Conservation (phyloP, 257 asterid genomes). For the Lavandula angustifolia region DNA sequence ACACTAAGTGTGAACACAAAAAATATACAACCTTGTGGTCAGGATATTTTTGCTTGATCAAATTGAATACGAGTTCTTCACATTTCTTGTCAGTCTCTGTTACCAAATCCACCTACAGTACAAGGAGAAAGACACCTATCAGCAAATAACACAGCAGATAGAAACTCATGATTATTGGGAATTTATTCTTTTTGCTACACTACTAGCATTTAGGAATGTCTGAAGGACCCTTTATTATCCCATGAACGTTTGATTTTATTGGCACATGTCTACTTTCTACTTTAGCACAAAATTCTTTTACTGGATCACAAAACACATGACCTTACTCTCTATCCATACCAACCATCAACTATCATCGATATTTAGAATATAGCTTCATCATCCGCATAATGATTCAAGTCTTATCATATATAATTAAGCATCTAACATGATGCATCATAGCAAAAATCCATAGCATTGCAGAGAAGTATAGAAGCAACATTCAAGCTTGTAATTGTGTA, state of each 20-base stretch:
- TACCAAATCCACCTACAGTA: slow-evolving; percentile 80
- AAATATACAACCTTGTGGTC: slow-evolving; percentile 60
- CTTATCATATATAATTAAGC: not conserved
- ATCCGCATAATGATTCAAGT: not conserved
- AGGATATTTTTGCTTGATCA: slow-evolving; percentile 62
- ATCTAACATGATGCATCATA: not conserved
- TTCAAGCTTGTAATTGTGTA: not conserved
- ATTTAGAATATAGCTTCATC: not conserved
- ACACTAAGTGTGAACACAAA: slow-evolving; percentile 9
- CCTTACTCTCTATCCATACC: not conserved
- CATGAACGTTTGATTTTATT: slow-evolving; percentile 8
- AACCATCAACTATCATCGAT: not conserved
- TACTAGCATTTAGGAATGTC: not conserved
- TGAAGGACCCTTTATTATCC: not conserved
- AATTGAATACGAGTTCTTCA: slow-evolving; percentile 71
- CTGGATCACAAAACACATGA: not conserved
- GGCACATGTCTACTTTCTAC: not conserved
- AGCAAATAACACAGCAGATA: slow-evolving; percentile 7
- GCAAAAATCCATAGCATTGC: not conserved
- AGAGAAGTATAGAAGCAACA: not conserved
- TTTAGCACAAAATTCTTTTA: not conserved
- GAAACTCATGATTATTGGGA: not conserved
- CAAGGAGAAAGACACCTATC: not conserved
- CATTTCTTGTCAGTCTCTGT: slow-evolving; percentile 94
- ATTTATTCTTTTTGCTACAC: not conserved